Percentiles rank a stretch among this genome's conserved stretches.
These are phyloP conservation scores for Suhomyces yuchorum DNA, from an alignment of 1,139 yeast species.

Conservation along the genomic window DNA sequence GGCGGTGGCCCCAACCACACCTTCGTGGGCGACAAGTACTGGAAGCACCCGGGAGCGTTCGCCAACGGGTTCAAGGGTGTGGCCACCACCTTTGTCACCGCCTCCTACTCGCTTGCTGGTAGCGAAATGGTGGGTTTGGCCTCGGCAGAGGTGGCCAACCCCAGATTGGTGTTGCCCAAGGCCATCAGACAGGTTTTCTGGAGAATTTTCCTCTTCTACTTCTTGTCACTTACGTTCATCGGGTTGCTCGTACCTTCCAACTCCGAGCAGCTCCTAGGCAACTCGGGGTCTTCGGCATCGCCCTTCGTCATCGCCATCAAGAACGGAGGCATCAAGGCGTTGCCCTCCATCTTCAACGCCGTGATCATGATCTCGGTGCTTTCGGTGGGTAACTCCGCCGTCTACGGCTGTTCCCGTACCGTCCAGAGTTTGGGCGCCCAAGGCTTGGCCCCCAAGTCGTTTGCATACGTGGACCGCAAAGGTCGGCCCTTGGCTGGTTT, in stretches of 20 bases:
- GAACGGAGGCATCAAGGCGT: conserved; percentile 42
- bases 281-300: conserved; percentile 36
- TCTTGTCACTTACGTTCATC: conserved; percentile 40
- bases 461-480: conserved; percentile 41
- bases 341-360: conserved; percentile 48
- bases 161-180: conserved; percentile 44
- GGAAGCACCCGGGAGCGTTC: conserved; percentile 52
- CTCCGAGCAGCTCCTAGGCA: conserved; percentile 35
- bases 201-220: conserved; percentile 45
- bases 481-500: conserved; percentile 50
- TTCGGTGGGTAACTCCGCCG: conserved; percentile 50
- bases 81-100: conserved; percentile 77
- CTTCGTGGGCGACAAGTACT: conserved; percentile 57
- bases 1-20: conserved; percentile 51
- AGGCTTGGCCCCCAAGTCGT: conserved; percentile 40
- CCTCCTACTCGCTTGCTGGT: conserved; percentile 88
- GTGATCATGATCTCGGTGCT: conserved; percentile 43
- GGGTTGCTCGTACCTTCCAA: conserved; percentile 42
- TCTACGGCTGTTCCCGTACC: conserved; percentile 48
- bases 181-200: conserved; percentile 49
- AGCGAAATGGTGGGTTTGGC: conserved; percentile 82
- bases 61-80: conserved; percentile 74
- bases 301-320: conserved; percentile 50
- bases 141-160: conserved; percentile 81
- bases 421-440: conserved; percentile 44